Conservation (phyloP, 352 stramenopile genomes). For the Saprolegnia parasitica region DNA sequence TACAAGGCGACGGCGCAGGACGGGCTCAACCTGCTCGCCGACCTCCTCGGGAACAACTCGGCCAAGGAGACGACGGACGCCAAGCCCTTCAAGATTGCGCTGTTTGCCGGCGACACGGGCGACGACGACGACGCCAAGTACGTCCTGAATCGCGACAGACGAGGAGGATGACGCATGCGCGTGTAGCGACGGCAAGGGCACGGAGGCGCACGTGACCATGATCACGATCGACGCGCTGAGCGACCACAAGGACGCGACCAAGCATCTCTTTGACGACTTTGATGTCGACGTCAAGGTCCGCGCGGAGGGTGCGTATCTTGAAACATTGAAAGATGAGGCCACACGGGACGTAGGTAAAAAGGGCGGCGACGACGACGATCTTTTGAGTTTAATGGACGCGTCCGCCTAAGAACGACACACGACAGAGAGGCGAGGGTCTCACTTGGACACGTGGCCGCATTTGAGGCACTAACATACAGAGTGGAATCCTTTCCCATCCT, state of each 20-base stretch:
- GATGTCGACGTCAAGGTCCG: constrained; percentile 47
- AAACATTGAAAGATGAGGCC: neutral
- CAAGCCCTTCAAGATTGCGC: constrained; percentile 67
- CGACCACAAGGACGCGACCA: constrained; percentile 52
- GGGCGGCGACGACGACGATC: constrained; percentile 49
- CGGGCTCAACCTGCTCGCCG: constrained; percentile 80
- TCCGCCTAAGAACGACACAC: constrained; percentile 32
- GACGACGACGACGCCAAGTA: constrained; percentile 34
- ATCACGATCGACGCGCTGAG: constrained; percentile 80
- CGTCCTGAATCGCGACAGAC: constrained; percentile 10
- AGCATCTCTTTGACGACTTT: constrained; percentile 56
- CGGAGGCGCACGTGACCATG: constrained; percentile 45
- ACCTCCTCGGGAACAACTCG: constrained; percentile 58
- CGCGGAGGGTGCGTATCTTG: constrained; percentile 33
- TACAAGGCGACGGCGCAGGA: constrained; percentile 76
- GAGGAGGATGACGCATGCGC: constrained; percentile 61
- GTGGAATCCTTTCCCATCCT: neutral
- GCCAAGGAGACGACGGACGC: constrained; percentile 45
- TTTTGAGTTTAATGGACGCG: constrained; percentile 87
- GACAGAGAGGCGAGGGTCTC: constrained; percentile 1
- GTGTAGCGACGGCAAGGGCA: constrained; percentile 14
- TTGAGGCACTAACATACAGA: constrained; percentile 22
- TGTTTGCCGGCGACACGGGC: constrained; percentile 59
- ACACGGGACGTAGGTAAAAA: constrained; percentile 35
- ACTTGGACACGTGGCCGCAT: constrained; percentile 20